Evolutionary conservation across 345 rosid genomes (phyloP).

Genomic region (sweet orange (Citrus sinensis)): DNA sequence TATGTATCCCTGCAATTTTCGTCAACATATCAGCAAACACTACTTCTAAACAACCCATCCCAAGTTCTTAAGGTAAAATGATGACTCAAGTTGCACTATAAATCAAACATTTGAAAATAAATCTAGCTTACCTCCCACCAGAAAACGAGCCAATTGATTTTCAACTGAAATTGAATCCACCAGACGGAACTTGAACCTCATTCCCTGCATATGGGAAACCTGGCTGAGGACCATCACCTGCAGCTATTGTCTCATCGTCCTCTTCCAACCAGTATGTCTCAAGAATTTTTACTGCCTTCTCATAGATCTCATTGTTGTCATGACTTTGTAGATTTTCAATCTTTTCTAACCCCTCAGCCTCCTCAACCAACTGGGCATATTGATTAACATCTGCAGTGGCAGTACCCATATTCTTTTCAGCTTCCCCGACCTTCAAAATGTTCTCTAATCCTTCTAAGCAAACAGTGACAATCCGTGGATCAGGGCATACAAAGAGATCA

Average conservation of each 20-base stretch:
- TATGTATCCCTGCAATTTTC: conserved; percentile 7
- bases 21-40: background rate
- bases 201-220: conserved; percentile 69
- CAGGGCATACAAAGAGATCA: conserved; percentile 80
- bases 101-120: background rate
- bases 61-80: background rate
- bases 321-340: conserved; percentile 82
- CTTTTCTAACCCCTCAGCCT: conserved; percentile 82
- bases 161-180: conserved; percentile 76
- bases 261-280: conserved; percentile 90
- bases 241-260: conserved; percentile 66
- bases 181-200: conserved; percentile 56
- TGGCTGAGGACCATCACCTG: conserved; percentile 48
- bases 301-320: conserved; percentile 79
- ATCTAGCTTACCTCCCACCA: background rate
- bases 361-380: conserved; percentile 73
- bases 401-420: conserved; percentile 55
- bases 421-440: conserved; percentile 77
- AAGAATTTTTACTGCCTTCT: conserved; percentile 80
- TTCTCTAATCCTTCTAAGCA: conserved; percentile 64
- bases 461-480: conserved; percentile 74
- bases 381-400: conserved; percentile 47
- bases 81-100: background rate
- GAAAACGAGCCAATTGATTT: background rate
- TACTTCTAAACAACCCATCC: background rate